Evolutionary conservation across 768 basidiomycete genomes (phyloP).

Genomic region (Coprinopsis sp.): DNA sequence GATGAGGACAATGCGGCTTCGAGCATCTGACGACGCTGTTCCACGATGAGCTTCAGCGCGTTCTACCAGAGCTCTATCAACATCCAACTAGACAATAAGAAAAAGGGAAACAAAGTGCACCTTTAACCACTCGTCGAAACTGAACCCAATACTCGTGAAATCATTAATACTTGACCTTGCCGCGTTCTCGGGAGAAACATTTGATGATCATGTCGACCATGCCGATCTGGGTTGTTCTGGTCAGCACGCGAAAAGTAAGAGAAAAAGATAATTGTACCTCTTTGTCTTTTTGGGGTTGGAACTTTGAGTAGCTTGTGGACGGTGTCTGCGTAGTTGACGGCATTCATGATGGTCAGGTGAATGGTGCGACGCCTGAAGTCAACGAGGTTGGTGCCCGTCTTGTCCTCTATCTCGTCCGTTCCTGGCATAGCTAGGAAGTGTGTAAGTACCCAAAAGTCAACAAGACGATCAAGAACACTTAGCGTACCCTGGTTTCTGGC

Average conservation of each 20-base stretch:
- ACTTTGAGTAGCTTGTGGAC: conserved; percentile 97
- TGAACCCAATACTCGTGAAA: conserved; percentile 92
- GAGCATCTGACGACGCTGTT: conserved; percentile 84
- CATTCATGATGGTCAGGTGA: conserved; percentile 99
- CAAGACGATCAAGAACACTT: too few relatives aligned
- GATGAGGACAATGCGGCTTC: conserved; percentile 58
- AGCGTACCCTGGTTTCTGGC: too few relatives aligned
- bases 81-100: background rate
- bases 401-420: conserved; percentile 91
- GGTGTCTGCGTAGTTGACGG: conserved; percentile 96
- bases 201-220: conserved; percentile 98
- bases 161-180: conserved; percentile 97
- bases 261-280: conserved; percentile 55
- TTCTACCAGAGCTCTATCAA: conserved; percentile 48
- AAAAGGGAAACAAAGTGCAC: conserved; percentile 35
- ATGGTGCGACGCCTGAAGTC: conserved; percentile 91
- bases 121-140: conserved; percentile 96
- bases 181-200: conserved; percentile 99
- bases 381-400: conserved; percentile 92
- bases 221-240: conserved; percentile 74
- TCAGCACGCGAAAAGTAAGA: background rate
- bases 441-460: too few relatives aligned
- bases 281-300: conserved; percentile 83
- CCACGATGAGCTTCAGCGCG: conserved; percentile 89
- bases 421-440: too few relatives aligned